phyloP scores from a whole-genome alignment of 495 filamentous ascomycete genomes.

The Penicillium paxilli region DNA sequence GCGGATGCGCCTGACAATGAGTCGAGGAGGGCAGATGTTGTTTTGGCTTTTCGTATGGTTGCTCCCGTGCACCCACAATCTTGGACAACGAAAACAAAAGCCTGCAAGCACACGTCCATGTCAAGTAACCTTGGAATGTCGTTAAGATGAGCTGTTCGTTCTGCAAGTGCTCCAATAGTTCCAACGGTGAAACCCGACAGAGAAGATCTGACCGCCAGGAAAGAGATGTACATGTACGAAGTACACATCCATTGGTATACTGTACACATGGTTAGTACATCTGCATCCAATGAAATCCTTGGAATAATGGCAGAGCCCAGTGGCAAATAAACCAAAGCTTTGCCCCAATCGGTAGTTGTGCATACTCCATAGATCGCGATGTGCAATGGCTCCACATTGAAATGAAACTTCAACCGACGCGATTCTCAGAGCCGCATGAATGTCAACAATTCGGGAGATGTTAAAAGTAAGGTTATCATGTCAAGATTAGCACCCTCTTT shows the following conservation, averaged over 20 bases:
- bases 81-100: no score
- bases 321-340: no score
- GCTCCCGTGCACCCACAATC: constrained; percentile 1
- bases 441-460: neutral
- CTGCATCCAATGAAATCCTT: no score
- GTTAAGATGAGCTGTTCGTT: neutral
- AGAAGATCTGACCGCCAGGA: neutral
- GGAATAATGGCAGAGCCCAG: no score
- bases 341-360: no score
- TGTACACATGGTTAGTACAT: no score
- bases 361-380: no score
- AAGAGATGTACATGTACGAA: neutral
- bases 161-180: neutral
- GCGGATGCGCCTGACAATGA: neutral
- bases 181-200: neutral
- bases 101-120: neutral
- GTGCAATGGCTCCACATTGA: no score
- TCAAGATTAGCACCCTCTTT: neutral
- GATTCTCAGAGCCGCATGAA: neutral
- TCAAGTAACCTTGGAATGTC: neutral
- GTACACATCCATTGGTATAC: neutral
- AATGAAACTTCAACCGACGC: no score
- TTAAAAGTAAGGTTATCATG: neutral
- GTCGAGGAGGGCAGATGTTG: neutral
- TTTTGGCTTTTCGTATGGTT: constrained; percentile 10